Base-by-base conservation (phyloP, 371 early-diverging fungal genomes). In the Mortierella sp. region DNA sequence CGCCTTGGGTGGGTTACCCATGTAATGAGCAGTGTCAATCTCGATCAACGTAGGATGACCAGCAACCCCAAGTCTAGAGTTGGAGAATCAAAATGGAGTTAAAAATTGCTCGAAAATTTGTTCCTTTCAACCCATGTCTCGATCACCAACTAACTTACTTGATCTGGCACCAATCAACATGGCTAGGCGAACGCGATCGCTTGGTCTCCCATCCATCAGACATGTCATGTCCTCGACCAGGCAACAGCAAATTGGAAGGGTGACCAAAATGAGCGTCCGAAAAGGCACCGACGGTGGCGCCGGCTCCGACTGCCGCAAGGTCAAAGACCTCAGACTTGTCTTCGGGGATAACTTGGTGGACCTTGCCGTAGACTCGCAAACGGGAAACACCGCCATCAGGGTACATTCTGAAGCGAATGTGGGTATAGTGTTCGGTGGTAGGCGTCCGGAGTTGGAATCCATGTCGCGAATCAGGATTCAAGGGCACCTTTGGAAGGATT, bases 331-430 rank as follows among this genome's bases (percentile, higher is more conserved):
- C 84, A 53, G 84, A 72, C 43, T 80, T 74, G 25, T 86, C 84
- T 6, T 61, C 60, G 9, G 88, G 84, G 84, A 91, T 87, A 66
- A 84, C 87, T 30, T 92, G 91, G 23, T 83, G 71, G 55, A 96
- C 94, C 25, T 85, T 84, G 30, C 96, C 95, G 63, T 92, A 93
- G 28, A 88, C 92, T 58, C 94, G 87, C 74, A 96, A 87, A 47
- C 96, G 93, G 37, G 89, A 85, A 67, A 95, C 91, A 62, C 96
- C 96, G 57, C 97, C 97, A 75, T 95, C 95, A 11, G 96, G 95
- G 62, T 88, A 92, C 75, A 93, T 91, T 57, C 88, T 88, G 60
- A 96, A 83, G 61, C 95, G 89, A 59, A 97, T 74, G 68, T 92
- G 91, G 57, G 89, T 94, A 70, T 75, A 94, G 15, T 81, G 73